phyloP scores from a whole-genome alignment of 228 moss, liverwort and hornwort genomes.

The Sphagnum magellanicum region DNA sequence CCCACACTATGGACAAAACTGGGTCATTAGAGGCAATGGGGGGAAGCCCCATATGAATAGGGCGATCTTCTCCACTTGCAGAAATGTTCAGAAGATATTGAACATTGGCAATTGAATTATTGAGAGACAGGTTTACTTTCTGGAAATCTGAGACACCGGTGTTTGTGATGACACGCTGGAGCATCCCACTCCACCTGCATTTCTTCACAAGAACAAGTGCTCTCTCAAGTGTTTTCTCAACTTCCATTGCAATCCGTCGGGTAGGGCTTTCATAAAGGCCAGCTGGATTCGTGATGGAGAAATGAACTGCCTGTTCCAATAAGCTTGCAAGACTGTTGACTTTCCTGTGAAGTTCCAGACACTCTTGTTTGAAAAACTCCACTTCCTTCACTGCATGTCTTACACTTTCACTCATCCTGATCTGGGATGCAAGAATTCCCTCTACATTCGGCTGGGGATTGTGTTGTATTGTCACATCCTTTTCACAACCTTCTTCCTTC shows the following conservation, averaged over 20 bases:
- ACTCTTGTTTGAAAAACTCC: slow-evolving; percentile 28
- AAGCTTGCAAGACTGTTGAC: slow-evolving; percentile 22
- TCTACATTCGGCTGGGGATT: no score
- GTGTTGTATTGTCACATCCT: no score
- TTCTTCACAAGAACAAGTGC: slow-evolving; percentile 20
- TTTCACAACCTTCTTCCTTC: no score
- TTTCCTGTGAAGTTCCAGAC: slow-evolving; percentile 21
- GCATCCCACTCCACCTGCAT: slow-evolving; percentile 28
- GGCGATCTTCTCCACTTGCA: slow-evolving; percentile 28
- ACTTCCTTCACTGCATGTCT: slow-evolving; percentile 20
- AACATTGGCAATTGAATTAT: slow-evolving; percentile 29
- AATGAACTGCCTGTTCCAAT: slow-evolving; percentile 24
- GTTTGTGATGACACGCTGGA: slow-evolving; percentile 32
- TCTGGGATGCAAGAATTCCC: no score
- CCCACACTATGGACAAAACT: slow-evolving; percentile 33
- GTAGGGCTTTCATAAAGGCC: slow-evolving; percentile 31
- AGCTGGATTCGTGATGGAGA: slow-evolving; percentile 12
- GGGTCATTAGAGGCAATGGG: slow-evolving; percentile 37
- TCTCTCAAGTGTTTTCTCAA: slow-evolving; percentile 24
- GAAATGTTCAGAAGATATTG: slow-evolving; percentile 36
- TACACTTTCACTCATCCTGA: slow-evolving; percentile 2
- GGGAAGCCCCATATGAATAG: slow-evolving; percentile 23
- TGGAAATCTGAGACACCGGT: slow-evolving; percentile 24
- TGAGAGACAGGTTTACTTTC: slow-evolving; percentile 19
- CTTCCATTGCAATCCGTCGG: slow-evolving; percentile 16